These are phyloP conservation scores for Thymus mandschuricus DNA, from an alignment of 257 asterid genomes.

Conservation along the genomic window DNA sequence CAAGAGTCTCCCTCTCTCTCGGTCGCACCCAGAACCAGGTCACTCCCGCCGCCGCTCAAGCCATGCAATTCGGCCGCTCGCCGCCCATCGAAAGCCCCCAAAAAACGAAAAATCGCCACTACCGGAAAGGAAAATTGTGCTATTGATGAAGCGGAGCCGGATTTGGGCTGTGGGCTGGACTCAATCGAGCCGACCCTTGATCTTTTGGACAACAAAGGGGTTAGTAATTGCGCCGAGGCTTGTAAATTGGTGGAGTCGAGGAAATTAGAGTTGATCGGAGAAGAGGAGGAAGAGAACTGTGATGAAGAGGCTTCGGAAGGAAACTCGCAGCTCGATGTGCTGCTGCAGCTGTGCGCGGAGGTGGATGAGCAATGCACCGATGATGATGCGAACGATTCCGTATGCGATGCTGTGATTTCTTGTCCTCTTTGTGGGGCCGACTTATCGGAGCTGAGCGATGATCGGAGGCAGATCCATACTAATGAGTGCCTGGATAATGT, in stretches of 20 bases:
- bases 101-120: slow-evolving; percentile 19
- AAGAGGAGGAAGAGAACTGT: slow-evolving; percentile 32
- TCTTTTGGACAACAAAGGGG: slow-evolving; percentile 28
- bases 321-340: slow-evolving; percentile 58
- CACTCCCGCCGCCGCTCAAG: slow-evolving; percentile 44
- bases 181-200: slow-evolving; percentile 60
- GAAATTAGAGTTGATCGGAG: slow-evolving; percentile 29
- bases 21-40: slow-evolving; percentile 36
- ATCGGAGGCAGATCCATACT: slow-evolving; percentile 66
- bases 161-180: slow-evolving; percentile 56
- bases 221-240: not conserved
- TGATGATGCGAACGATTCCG: slow-evolving; percentile 20
- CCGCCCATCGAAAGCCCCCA: slow-evolving; percentile 41
- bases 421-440: slow-evolving; percentile 90
- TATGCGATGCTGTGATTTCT: slow-evolving; percentile 37
- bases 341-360: slow-evolving; percentile 72
- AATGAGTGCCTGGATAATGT: slow-evolving; percentile 82
- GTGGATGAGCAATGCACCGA: slow-evolving; percentile 35
- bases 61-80: slow-evolving; percentile 30
- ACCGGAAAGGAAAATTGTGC: slow-evolving; percentile 52
- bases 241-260: slow-evolving; percentile 34
- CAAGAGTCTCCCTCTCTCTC: slow-evolving; percentile 49
- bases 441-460: slow-evolving; percentile 64
- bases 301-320: slow-evolving; percentile 45
- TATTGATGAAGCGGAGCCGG: slow-evolving; percentile 35